These are phyloP conservation scores for Helenozyma baotianmanensis DNA, from an alignment of 805 yeast genomes.

Conservation along the genomic window DNA sequence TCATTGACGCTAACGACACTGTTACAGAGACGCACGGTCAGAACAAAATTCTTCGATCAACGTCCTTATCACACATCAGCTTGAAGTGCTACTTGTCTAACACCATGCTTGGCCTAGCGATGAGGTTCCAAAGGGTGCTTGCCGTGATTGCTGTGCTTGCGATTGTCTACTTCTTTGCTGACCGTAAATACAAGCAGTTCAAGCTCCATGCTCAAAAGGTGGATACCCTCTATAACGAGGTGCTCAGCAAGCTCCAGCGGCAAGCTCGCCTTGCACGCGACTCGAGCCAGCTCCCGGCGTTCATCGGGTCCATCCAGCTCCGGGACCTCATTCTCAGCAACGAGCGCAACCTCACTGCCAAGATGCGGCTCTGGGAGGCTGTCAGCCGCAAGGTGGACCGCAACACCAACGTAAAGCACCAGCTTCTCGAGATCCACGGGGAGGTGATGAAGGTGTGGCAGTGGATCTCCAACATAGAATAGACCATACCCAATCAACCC, in stretches of 20 bases:
- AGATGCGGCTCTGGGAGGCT: slow-evolving; percentile 51
- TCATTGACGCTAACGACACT: slow-evolving; percentile 36
- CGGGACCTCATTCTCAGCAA: slow-evolving; percentile 56
- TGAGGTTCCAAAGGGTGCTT: slow-evolving; percentile 18
- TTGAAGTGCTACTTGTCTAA: slow-evolving; percentile 53
- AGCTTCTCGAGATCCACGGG: slow-evolving; percentile 72
- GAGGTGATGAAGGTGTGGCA: slow-evolving; percentile 87
- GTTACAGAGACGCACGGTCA: slow-evolving; percentile 32
- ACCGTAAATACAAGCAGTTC: slow-evolving; percentile 32
- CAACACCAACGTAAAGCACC: slow-evolving; percentile 60
- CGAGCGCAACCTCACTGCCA: slow-evolving; percentile 31
- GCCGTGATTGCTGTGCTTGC: slow-evolving; percentile 12
- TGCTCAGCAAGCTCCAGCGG: slow-evolving; percentile 45
- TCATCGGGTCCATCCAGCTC: slow-evolving; percentile 65
- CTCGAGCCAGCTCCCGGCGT: slow-evolving; percentile 32
- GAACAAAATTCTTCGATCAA: slow-evolving; percentile 64
- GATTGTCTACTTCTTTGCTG: slow-evolving; percentile 17
- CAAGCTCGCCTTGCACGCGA: slow-evolving; percentile 35
- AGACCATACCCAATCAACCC: background rate
- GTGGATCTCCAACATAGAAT: slow-evolving; percentile 47
- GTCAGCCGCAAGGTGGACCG: slow-evolving; percentile 55
- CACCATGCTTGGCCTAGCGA: slow-evolving; percentile 39
- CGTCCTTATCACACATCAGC: slow-evolving; percentile 61
- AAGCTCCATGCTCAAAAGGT: slow-evolving; percentile 38
- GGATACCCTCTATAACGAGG: slow-evolving; percentile 43